A percentile compares a stretch with the other conserved stretches of the same genome.
phyloP scores from a whole-genome alignment of 768 basidiomycete genomes.

The Filobasidium wieringae region DNA sequence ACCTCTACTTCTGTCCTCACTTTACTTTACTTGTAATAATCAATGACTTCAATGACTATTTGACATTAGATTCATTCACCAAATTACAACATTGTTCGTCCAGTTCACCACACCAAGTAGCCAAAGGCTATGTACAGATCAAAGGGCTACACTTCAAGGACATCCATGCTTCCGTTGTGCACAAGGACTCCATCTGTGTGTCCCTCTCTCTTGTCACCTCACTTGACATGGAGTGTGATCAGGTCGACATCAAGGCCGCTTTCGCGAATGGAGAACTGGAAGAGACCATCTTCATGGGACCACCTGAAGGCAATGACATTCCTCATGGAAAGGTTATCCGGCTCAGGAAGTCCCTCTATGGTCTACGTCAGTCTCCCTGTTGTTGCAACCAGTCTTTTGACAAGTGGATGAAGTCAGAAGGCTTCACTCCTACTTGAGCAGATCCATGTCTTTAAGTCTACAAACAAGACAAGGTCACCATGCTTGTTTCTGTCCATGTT shows the following conservation, averaged over 20 bases:
- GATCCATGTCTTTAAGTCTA: constrained; percentile 10
- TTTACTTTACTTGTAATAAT: no score
- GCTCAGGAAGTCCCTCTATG: neutral
- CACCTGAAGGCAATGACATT: neutral
- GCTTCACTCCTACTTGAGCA: neutral
- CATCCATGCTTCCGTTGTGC: constrained; percentile 33
- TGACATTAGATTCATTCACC: no score
- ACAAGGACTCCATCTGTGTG: constrained; percentile 20
- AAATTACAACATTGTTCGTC: no score
- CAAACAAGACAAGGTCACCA: neutral
- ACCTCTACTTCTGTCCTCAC: no score
- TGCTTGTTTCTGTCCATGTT: constrained; percentile 15
- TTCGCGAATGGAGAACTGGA: constrained; percentile 6
- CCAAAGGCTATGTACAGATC: constrained; percentile 41
- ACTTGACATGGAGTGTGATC: constrained; percentile 40
- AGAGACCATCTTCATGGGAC: constrained; percentile 6
- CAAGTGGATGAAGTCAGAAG: neutral
- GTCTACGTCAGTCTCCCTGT: neutral
- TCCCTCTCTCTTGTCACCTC: no score
- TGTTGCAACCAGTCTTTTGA: neutral
- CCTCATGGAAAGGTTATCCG: neutral
- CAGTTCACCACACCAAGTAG: no score
- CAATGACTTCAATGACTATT: no score
- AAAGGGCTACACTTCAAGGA: constrained; percentile 43
- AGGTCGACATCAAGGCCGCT: constrained; percentile 24